Evolutionary conservation across 768 basidiomycete genomes (phyloP).

Genomic region (Termitomyces eurrhizus): DNA sequence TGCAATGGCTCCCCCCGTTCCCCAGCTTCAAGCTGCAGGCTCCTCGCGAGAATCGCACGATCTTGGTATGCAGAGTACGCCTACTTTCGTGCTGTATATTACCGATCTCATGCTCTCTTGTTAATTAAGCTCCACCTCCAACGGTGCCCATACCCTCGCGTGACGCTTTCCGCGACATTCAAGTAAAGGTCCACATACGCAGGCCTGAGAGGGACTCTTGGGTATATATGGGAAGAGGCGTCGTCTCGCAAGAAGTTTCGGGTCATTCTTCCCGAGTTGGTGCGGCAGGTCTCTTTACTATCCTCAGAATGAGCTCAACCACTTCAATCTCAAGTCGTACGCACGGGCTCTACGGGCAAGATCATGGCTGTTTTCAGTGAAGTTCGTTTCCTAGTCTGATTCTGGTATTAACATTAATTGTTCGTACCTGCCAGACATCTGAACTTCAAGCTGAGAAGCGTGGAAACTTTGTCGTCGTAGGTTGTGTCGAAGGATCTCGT

Average conservation of each 20-base stretch:
- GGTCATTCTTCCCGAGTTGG: conserved; percentile 82
- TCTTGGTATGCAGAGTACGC: conserved; percentile 17
- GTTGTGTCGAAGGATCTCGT: conserved; percentile 66
- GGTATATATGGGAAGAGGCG: conserved; percentile 75
- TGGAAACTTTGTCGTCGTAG: conserved; percentile 83
- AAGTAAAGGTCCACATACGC: conserved; percentile 83
- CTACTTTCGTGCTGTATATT: not conserved
- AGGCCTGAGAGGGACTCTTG: conserved; percentile 76
- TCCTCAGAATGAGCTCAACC: not conserved
- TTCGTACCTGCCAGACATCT: conserved; percentile 36
- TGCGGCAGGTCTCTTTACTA: conserved; percentile 31
- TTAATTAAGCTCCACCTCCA: conserved; percentile 14
- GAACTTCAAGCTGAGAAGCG: conserved; percentile 84
- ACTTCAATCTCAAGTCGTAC: conserved; percentile 44
- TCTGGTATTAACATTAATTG: not conserved
- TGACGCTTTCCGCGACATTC: conserved; percentile 69
- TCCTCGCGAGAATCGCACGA: conserved; percentile 17
- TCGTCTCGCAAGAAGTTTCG: conserved; percentile 69
- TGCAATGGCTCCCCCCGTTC: conserved; percentile 17
- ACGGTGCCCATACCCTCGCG: conserved; percentile 30
- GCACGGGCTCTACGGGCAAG: conserved; percentile 62
- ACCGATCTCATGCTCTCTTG: conserved; percentile 2
- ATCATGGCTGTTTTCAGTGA: conserved; percentile 68
- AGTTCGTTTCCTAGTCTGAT: conserved; percentile 32
- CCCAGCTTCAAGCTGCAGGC: conserved; percentile 12